Evolutionary conservation across 441 rosid species (phyloP), one percentile per base, ranked within the genome.

Genomic region (Theobroma grandiflorum): DNA sequence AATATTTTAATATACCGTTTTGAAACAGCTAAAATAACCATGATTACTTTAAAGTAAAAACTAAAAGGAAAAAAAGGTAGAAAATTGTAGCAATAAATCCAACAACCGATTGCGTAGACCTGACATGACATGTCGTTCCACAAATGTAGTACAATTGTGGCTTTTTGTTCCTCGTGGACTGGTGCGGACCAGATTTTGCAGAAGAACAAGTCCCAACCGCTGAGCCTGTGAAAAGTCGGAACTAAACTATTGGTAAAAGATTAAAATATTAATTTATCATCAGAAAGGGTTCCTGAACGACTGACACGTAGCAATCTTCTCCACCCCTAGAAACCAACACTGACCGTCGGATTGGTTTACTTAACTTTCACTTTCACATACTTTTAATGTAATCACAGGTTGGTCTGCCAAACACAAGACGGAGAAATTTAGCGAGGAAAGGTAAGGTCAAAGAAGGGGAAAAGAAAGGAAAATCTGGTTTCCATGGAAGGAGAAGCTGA

Each of bases 401-500:
- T 31, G 37, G 61, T n/a, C 62, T 74, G 22, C 53, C 77, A 22
- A 42, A 3, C 16, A 8, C 22, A 42, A 42, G 50, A 43, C n/a
- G 10, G 16, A 72, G 18, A 15, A 59, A 74, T 20, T 42, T 59
- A 43, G 55, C 67, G 2, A 55, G 22, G 18, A 37, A 74, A 74
- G 53, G 8, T n/a, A n/a, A 55, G 65, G 62, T 68, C n/a, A 43
- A 40, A 20, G 6, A 8, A 11, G 38, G 31, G 12, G 52, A 3
- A 37, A 57, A 55, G 20, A 58, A 40, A 45, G 52, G 52, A 75
- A 58, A 76, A 74, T 55, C 59, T 79, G 77, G 15, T 43, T 42
- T 50, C 40, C 62, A 82, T 82, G 88, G 86, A 77, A 59, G 79
- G 49, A 50, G 78, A 73, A 70, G 70, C 82, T 35, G 71, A 74